Evolutionary conservation across 352 stramenopile species (phyloP), one percentile per base, ranked within the genome.

Genomic region (Sclerospora graminicola): DNA sequence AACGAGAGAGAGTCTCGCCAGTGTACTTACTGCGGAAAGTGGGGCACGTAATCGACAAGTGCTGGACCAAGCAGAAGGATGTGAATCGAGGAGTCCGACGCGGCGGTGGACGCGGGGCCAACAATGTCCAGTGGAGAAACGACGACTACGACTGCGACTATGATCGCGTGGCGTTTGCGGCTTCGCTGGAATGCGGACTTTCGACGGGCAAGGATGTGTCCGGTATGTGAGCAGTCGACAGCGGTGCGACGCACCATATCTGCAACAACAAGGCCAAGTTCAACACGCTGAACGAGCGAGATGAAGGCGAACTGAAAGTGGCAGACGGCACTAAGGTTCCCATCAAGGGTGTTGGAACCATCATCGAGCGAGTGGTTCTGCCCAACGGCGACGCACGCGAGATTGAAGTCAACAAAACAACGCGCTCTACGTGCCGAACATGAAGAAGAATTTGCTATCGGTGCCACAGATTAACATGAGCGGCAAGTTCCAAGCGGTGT

Each of bases 11-110:
- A n/a, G n/a, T n/a, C n/a, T n/a, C n/a, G n/a, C n/a, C n/a, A n/a
- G n/a, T n/a, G n/a, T n/a, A n/a, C n/a, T 26, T 52, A 53, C 29
- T 54, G 43, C 31, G 38, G 51, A 9, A 54, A 60, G 45, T 54
- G 44, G 39, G 51, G 37, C 51, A 60, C 20, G 14, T 30, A 4
- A 10, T 51, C 1, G 51, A 53, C 8, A 45, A 43, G 51, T 60
- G 44, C 51, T 60, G 44, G 44, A 48, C 35, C 37, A 54, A 54
- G 29, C 39, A 56, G 33, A 56, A 56, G 35, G 33, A 49, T 7
- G 48, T 49, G n/a, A n/a, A 49, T 44, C 27, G 32, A 27, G 2
- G 13, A 18, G 16, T 5, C 31, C 23, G 45, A 41, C 49, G 33
- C 26, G 41, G 34, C 13, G 37, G 37, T 41, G 36, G 38, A 45